Conservation (phyloP, 441 rosid genomes). For the Corymbia calophylla region DNA sequence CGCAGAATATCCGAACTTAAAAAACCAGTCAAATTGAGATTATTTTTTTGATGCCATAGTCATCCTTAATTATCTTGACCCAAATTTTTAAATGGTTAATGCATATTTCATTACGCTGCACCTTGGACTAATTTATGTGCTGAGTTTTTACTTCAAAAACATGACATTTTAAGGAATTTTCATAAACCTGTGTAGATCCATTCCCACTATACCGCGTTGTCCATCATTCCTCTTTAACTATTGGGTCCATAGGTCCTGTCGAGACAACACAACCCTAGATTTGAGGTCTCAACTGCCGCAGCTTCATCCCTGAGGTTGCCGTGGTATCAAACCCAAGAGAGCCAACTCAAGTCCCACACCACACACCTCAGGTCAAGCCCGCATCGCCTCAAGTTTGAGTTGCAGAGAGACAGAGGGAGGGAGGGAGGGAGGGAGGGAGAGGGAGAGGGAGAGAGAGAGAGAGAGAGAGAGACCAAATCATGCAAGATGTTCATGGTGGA, state of each 20-base stretch:
- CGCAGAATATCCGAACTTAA: neutral
- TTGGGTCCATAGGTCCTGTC: neutral
- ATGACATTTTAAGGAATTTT: neutral
- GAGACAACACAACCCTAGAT: neutral
- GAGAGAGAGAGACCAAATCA: neutral
- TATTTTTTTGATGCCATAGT: too few relatives aligned
- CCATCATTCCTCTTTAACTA: neutral
- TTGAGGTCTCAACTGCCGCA: neutral
- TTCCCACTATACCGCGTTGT: neutral
- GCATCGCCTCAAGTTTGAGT: too few relatives aligned
- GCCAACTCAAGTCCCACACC: neutral
- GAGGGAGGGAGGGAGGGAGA: too few relatives aligned
- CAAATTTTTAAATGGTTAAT: too few relatives aligned
- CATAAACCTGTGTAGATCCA: neutral
- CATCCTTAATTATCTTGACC: neutral
- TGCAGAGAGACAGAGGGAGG: too few relatives aligned
- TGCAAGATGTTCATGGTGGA: neutral
- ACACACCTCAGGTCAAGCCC: too few relatives aligned
- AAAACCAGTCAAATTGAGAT: neutral
- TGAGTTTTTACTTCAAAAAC: neutral
- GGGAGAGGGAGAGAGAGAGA: too few relatives aligned
- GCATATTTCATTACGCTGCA: neutral
- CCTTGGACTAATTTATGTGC: neutral
- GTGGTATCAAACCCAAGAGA: neutral
- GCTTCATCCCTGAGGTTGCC: neutral